These are phyloP conservation scores for Candida methanosorbosa DNA, from an alignment of 805 yeast species.

Conservation along the genomic window DNA sequence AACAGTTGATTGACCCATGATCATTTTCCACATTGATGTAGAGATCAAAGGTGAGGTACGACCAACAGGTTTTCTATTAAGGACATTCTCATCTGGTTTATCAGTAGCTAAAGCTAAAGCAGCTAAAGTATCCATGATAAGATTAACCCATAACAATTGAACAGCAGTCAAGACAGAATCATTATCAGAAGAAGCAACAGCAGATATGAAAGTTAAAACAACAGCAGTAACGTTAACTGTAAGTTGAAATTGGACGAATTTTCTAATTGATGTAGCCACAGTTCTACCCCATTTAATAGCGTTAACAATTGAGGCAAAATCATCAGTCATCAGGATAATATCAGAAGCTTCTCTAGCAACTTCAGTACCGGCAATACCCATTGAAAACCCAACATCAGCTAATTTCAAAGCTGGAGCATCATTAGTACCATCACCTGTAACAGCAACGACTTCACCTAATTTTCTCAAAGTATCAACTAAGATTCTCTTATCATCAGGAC, in stretches of 20 bases:
- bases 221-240: conserved; percentile 98
- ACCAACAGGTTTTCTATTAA: conserved; percentile 79
- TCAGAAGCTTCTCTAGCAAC: conserved; percentile 99
- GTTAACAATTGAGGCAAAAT: conserved; percentile 87
- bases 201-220: conserved; percentile 83
- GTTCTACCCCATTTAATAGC: conserved; percentile 99
- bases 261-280: conserved; percentile 87
- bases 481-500: conserved; percentile 90
- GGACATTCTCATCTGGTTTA: conserved; percentile 78
- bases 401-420: conserved; percentile 96
- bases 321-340: conserved; percentile 94
- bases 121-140: conserved; percentile 97
- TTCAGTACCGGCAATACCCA: conserved; percentile 98
- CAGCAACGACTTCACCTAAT: conserved; percentile 93
- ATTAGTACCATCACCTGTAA: conserved; percentile 98
- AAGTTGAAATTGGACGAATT: conserved; percentile 91
- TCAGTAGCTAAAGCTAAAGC: conserved; percentile 97
- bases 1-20: conserved; percentile 71
- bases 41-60: conserved; percentile 73
- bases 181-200: conserved; percentile 76
- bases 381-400: conserved; percentile 97
- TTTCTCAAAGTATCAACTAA: conserved; percentile 73
- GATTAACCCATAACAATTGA: conserved; percentile 93
- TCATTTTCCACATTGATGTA: conserved; percentile 98
- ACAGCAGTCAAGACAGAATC: conserved; percentile 92